Evolutionary conservation across 140 eudicot genomes (phyloP).

Genomic region (Cichorium intybus): DNA sequence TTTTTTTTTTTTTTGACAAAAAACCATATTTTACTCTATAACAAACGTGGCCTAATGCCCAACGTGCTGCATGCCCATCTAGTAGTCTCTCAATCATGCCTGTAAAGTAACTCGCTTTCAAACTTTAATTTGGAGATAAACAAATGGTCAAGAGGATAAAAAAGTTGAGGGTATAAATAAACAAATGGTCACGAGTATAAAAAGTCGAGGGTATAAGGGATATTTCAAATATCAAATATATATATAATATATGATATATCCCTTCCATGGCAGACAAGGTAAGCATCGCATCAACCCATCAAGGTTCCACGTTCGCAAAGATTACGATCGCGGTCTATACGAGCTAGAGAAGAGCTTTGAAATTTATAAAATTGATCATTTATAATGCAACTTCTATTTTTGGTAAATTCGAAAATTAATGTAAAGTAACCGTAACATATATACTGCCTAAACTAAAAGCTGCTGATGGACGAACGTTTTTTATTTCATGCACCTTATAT

Average conservation of each 20-base stretch:
- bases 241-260: no score
- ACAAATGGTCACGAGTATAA: no score
- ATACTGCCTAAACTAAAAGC: not conserved
- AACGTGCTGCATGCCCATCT: slow-evolving; percentile 12
- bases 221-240: not conserved
- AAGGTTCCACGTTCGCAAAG: not conserved
- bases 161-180: not conserved
- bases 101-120: slow-evolving; percentile 12
- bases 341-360: not conserved
- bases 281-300: slow-evolving; percentile 27
- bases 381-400: not conserved
- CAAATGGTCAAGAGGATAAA: not conserved
- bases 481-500: not conserved
- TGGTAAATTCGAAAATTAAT: not conserved
- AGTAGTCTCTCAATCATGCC: slow-evolving; percentile 4
- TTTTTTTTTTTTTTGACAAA: no score
- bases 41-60: not conserved
- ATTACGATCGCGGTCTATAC: not conserved
- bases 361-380: not conserved
- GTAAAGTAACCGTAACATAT: no score
- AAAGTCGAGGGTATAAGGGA: not conserved
- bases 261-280: slow-evolving; percentile 27
- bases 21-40: no score
- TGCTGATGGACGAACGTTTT: not conserved
- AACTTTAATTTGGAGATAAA: slow-evolving; percentile 11